Percentiles rank a stretch among this genome's conserved stretches.
phyloP scores from a whole-genome alignment of 257 asterid genomes.

The Solanum lycopersicoides region DNA sequence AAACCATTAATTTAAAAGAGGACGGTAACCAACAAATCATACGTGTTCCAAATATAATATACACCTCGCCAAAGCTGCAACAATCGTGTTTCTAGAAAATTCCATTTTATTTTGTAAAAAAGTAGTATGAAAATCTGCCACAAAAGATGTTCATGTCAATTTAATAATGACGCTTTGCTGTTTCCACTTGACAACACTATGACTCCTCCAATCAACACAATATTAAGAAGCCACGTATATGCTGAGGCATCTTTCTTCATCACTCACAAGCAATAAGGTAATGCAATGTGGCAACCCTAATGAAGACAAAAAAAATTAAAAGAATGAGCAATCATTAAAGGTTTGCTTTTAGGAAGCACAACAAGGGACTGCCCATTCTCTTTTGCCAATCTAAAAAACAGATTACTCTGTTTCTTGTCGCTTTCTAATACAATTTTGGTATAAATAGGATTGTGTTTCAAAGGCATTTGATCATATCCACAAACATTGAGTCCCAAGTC shows the following conservation, averaged over 20 bases:
- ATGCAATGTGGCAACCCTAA: background rate
- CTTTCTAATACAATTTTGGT: background rate
- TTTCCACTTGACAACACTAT: background rate
- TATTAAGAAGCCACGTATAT: slow-evolving; percentile 1
- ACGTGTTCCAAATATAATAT: background rate
- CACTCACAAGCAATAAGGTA: background rate
- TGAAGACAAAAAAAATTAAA: background rate
- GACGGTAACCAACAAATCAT: background rate
- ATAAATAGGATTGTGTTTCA: background rate
- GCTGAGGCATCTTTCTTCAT: background rate
- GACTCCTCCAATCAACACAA: slow-evolving; percentile 10
- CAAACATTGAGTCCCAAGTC: background rate
- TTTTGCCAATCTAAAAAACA: background rate
- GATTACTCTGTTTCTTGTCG: slow-evolving; percentile 7
- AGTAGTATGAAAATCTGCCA: background rate
- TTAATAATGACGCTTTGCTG: background rate
- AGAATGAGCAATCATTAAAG: background rate
- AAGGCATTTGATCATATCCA: background rate
- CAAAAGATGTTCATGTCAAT: background rate
- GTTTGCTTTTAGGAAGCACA: background rate
- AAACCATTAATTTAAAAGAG: background rate
- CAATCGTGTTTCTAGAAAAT: background rate
- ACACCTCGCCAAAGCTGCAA: background rate
- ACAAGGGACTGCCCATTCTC: background rate
- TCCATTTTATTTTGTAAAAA: background rate